These are phyloP conservation scores for Lagenidium giganteum DNA, from an alignment of 352 stramenopile genomes.

Conservation along the genomic window DNA sequence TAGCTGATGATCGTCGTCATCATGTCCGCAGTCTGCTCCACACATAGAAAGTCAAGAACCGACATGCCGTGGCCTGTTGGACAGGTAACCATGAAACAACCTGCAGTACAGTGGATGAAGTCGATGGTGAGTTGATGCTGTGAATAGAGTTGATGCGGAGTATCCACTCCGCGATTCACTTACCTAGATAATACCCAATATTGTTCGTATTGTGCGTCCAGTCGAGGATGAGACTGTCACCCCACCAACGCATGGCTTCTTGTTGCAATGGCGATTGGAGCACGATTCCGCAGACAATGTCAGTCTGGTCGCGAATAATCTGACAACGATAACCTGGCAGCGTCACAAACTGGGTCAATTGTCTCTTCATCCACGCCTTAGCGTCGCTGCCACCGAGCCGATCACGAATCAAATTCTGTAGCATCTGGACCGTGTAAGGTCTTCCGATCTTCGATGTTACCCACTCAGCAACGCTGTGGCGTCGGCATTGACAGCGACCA, in stretches of 20 bases:
- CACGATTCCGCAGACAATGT: slow-evolving; percentile 3
- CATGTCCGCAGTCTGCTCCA: slow-evolving; percentile 11
- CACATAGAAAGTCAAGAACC: slow-evolving; percentile 19
- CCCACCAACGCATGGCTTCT: slow-evolving; percentile 11
- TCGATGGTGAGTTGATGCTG: not conserved
- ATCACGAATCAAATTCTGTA: slow-evolving; percentile 4
- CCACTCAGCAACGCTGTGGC: not conserved
- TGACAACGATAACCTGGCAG: not conserved
- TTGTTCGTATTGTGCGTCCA: slow-evolving; percentile 23
- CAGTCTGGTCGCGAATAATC: slow-evolving; percentile 4
- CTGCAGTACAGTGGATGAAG: not conserved
- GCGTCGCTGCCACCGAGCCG: not conserved
- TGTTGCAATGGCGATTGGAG: slow-evolving; percentile 9
- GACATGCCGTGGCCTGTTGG: slow-evolving; percentile 13
- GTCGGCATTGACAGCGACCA: not conserved
- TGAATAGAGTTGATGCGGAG: not conserved
- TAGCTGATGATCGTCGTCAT: slow-evolving; percentile 5
- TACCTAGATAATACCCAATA: slow-evolving; percentile 15
- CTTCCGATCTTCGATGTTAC: not conserved
- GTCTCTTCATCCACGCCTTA: not conserved
- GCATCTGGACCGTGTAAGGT: not conserved
- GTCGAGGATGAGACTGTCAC: slow-evolving; percentile 15
- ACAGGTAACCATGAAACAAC: slow-evolving; percentile 12
- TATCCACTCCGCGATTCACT: not conserved
- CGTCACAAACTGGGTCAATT: not conserved